A percentile compares a stretch with the other conserved stretches of the same genome.
Evolutionary conservation across 2,329 filamentous ascomycete genomes (phyloP).

Genomic region (Arthrobotrys sinensis): DNA sequence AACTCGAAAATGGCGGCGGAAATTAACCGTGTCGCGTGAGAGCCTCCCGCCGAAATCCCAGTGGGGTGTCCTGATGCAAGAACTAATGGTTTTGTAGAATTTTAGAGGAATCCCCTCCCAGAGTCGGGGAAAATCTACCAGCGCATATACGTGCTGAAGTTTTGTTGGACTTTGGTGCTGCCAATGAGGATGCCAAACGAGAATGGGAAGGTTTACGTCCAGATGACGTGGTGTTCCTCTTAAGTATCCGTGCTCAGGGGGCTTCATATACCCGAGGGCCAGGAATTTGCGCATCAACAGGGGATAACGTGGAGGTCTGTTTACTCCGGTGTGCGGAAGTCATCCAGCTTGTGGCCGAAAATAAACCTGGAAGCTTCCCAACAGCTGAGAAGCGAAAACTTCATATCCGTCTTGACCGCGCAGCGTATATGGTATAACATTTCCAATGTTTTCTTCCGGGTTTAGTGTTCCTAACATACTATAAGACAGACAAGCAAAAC

Average conservation of each 20-base stretch:
- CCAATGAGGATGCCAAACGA: conserved; percentile 81
- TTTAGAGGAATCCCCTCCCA: conserved; percentile 84
- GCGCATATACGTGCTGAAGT: conserved; percentile 89
- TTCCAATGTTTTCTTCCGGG: background rate
- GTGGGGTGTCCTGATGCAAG: background rate
- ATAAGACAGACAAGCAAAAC: conserved; percentile 76
- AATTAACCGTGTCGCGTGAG: conserved; percentile 81
- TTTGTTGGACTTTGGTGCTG: conserved; percentile 82
- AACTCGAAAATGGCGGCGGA: conserved; percentile 93
- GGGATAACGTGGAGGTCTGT: conserved; percentile 77
- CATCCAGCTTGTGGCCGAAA: conserved; percentile 87
- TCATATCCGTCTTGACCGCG: conserved; percentile 84
- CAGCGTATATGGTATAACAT: conserved; percentile 75
- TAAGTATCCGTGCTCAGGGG: conserved; percentile 76
- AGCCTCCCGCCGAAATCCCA: conserved; percentile 37
- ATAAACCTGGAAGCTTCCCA: conserved; percentile 76
- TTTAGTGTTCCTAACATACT: conserved; percentile 20
- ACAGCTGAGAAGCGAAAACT: conserved; percentile 79
- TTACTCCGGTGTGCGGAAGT: conserved; percentile 87
- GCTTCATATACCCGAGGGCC: background rate
- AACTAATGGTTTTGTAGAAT: conserved; percentile 70
- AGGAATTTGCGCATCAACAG: conserved; percentile 67
- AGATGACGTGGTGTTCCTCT: conserved; percentile 90
- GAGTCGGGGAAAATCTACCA: conserved; percentile 86
- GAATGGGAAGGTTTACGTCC: conserved; percentile 92